phyloP scores from a whole-genome alignment of 352 stramenopile species.

The Plasmopara halstedii region DNA sequence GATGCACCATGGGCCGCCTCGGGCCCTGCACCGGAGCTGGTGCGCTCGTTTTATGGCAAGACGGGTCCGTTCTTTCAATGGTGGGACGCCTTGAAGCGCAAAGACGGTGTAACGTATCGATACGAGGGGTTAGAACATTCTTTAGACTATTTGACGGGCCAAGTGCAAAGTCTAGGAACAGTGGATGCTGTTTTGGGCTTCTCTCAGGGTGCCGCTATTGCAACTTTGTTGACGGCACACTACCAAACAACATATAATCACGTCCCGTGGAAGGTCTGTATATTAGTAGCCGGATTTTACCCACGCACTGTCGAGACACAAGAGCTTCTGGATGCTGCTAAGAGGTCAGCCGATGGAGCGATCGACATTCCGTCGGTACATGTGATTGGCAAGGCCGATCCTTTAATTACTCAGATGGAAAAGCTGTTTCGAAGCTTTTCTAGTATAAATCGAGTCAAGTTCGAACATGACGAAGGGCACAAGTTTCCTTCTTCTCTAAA shows the following conservation, averaged over 20 bases:
- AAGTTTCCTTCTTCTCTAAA: conserved; percentile 52
- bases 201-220: conserved; percentile 53
- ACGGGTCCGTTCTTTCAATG: conserved; percentile 67
- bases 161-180: conserved; percentile 36
- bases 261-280: conserved; percentile 50
- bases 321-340: conserved; percentile 36
- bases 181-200: conserved; percentile 71
- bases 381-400: conserved; percentile 45
- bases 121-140: conserved; percentile 60
- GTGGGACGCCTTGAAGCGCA: conserved; percentile 55
- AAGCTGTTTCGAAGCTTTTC: conserved; percentile 43
- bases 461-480: conserved; percentile 75
- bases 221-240: conserved; percentile 60
- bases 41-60: conserved; percentile 50
- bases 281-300: conserved; percentile 54
- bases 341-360: conserved; percentile 19
- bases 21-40: conserved; percentile 46
- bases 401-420: conserved; percentile 35
- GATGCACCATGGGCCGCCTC: conserved; percentile 53
- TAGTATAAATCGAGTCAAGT: conserved; percentile 21
- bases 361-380: conserved; percentile 66
- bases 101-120: conserved; percentile 21
- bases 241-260: conserved; percentile 29
- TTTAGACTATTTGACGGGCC: conserved; percentile 42
- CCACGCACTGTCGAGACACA: conserved; percentile 44